A percentile compares a stretch with the other conserved stretches of the same genome.
Evolutionary conservation across 2,329 filamentous ascomycete species (phyloP).

Genomic region (Colletotrichum magnum): DNA sequence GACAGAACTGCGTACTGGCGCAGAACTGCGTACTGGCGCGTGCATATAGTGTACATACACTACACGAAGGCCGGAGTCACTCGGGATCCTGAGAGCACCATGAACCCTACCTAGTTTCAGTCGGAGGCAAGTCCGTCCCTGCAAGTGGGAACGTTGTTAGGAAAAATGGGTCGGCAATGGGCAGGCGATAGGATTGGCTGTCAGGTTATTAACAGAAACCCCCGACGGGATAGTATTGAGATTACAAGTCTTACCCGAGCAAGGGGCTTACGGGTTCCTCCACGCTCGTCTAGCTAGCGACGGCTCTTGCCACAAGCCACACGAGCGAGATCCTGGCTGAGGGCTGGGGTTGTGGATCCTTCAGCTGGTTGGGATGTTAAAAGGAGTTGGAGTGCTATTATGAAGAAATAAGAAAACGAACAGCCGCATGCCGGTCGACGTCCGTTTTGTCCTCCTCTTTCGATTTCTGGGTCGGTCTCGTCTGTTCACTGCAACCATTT

Average conservation of each 20-base stretch:
- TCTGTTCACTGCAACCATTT: neutral
- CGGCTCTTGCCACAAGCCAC: slow-evolving; percentile 24
- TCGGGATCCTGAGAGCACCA: too few species aligned
- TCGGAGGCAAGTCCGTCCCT: neutral
- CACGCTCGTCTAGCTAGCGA: slow-evolving; percentile 19
- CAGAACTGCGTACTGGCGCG: neutral
- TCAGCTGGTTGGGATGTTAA: slow-evolving; percentile 4
- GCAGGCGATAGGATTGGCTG: neutral
- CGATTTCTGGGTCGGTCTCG: slow-evolving; percentile 12
- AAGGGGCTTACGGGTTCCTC: slow-evolving; percentile 12
- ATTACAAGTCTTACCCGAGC: slow-evolving; percentile 7
- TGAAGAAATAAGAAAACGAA: slow-evolving; percentile 19
- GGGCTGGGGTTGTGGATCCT: slow-evolving; percentile 29
- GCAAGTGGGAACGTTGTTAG: neutral
- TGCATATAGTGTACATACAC: neutral
- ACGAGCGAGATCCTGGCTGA: slow-evolving; percentile 1
- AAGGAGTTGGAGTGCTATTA: slow-evolving; percentile 25
- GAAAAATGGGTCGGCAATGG: neutral
- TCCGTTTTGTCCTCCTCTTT: slow-evolving; percentile 1
- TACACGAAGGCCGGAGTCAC: too few species aligned
- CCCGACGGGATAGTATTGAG: slow-evolving; percentile 2
- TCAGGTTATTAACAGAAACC: slow-evolving; percentile 3
- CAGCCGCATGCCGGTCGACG: neutral
- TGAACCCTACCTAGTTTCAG: too few species aligned
- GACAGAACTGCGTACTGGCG: neutral